A percentile compares a stretch with the other conserved stretches of the same genome.
These are phyloP conservation scores for Zygosaccharomyces pseudobailii DNA, from an alignment of 1,139 yeast genomes.

Conservation along the genomic window DNA sequence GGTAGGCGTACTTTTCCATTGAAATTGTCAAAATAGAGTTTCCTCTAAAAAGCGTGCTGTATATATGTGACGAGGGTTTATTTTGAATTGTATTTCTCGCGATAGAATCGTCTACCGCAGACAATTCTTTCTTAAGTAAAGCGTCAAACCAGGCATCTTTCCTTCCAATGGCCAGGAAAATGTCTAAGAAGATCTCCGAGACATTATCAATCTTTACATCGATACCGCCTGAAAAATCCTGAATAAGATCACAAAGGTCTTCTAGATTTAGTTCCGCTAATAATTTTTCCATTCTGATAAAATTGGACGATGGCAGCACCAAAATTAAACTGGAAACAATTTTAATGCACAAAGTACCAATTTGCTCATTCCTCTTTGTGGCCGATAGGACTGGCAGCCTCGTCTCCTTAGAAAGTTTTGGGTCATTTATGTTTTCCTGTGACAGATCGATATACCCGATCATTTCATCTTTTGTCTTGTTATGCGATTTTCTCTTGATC, in stretches of 20 bases:
- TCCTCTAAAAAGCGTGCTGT: slow-evolving; percentile 79
- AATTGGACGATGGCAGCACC: slow-evolving; percentile 55
- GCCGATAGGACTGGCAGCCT: slow-evolving; percentile 33
- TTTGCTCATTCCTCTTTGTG: slow-evolving; percentile 31
- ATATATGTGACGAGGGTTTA: slow-evolving; percentile 39
- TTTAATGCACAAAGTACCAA: slow-evolving; percentile 58
- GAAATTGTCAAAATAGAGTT: slow-evolving; percentile 78
- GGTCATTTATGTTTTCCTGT: slow-evolving; percentile 46
- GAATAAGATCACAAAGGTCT: slow-evolving; percentile 27
- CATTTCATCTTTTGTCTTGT: slow-evolving; percentile 26
- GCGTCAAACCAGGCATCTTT: slow-evolving; percentile 68
- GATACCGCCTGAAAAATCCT: slow-evolving; percentile 38
- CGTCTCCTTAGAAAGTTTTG: slow-evolving; percentile 31
- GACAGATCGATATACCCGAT: slow-evolving; percentile 55
- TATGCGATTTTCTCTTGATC: slow-evolving; percentile 40
- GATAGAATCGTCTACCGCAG: slow-evolving; percentile 38
- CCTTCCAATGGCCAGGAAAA: slow-evolving; percentile 57
- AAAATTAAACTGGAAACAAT: slow-evolving; percentile 52
- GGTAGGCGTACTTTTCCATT: slow-evolving; percentile 67
- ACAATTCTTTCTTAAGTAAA: slow-evolving; percentile 61
- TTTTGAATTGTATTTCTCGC: slow-evolving; percentile 20
- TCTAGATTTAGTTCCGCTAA: slow-evolving; percentile 46
- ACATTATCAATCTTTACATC: slow-evolving; percentile 44
- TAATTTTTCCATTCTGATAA: slow-evolving; percentile 58
- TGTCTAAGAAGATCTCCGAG: slow-evolving; percentile 54